A percentile compares a stretch with the other conserved stretches of the same genome.
Evolutionary conservation across 192 early-diverging fungal genomes (phyloP).

Genomic region (Neocallimastix lanati): DNA sequence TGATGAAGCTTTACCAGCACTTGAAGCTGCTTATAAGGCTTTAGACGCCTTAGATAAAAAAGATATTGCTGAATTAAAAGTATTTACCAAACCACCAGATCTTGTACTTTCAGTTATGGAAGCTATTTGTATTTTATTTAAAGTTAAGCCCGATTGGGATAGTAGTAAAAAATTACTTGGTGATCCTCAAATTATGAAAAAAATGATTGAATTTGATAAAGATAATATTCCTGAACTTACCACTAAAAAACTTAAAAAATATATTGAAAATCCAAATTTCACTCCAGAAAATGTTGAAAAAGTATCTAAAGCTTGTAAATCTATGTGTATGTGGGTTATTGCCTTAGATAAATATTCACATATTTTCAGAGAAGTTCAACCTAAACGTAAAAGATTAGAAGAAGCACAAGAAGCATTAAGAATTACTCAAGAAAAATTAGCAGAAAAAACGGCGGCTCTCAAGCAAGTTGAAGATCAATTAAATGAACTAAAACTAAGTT

Average conservation of each 20-base stretch:
- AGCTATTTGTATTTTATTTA: constrained; percentile 39
- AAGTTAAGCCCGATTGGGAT: constrained; percentile 42
- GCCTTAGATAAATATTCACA: constrained; percentile 39
- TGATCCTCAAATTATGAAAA: constrained; percentile 40
- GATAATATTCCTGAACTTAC: constrained; percentile 33
- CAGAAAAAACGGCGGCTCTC: constrained; percentile 33
- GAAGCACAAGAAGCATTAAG: constrained; percentile 32
- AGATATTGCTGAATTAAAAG: constrained; percentile 41
- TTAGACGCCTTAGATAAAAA: constrained; percentile 38
- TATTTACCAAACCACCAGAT: constrained; percentile 37
- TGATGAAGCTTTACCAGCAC: constrained; percentile 34
- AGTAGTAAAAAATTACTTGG: constrained; percentile 29
- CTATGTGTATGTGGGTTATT: constrained; percentile 44
- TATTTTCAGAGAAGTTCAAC: constrained; percentile 31
- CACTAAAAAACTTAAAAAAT: constrained; percentile 33
- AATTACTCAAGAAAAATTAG: constrained; percentile 24
- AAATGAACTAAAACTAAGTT: constrained; percentile 29
- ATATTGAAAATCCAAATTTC: constrained; percentile 35
- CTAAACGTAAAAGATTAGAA: constrained; percentile 29
- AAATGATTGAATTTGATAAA: constrained; percentile 37
- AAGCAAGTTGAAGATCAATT: constrained; percentile 35
- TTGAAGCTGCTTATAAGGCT: constrained; percentile 35
- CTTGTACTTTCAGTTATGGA: constrained; percentile 33
- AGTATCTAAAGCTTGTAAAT: constrained; percentile 32
- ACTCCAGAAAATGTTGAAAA: constrained; percentile 31